phyloP scores from a whole-genome alignment of 495 filamentous ascomycete species.

The Tuber melanosporum region DNA sequence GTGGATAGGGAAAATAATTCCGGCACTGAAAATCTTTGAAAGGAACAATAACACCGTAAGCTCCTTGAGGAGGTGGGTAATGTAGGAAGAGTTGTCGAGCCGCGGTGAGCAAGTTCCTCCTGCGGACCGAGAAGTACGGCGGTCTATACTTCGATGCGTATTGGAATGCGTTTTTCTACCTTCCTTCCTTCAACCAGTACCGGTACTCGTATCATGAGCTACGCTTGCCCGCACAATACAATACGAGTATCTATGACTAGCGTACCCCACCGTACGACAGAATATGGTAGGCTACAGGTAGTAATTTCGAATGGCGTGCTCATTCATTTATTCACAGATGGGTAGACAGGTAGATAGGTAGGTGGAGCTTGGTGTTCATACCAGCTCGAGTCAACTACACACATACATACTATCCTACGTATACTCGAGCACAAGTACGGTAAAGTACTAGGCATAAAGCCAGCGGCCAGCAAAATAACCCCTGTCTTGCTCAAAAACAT shows the following conservation, averaged over 20 bases:
- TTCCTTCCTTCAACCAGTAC: constrained; percentile 1
- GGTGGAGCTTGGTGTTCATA: neutral
- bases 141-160: constrained; percentile 3
- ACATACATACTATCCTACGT: neutral
- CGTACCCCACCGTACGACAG: neutral
- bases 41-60: neutral
- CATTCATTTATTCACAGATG: neutral
- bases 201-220: neutral
- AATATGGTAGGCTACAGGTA: neutral
- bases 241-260: neutral
- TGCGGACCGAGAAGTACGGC: neutral
- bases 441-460: too few species aligned
- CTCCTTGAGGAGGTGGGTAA: neutral
- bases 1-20: too few species aligned
- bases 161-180: constrained; percentile 6
- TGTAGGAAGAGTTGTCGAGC: neutral
- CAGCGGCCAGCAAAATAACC: too few species aligned
- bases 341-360: neutral
- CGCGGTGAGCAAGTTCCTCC: constrained; percentile 17
- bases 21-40: neutral
- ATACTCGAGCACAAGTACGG: too few species aligned
- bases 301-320: neutral
- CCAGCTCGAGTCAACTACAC: neutral
- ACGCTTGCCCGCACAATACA: neutral
- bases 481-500: too few species aligned